Evolutionary conservation across 306 rosid species (phyloP), one percentile per base, ranked within the genome.

Genomic region (Lithocarpus polystachyus): DNA sequence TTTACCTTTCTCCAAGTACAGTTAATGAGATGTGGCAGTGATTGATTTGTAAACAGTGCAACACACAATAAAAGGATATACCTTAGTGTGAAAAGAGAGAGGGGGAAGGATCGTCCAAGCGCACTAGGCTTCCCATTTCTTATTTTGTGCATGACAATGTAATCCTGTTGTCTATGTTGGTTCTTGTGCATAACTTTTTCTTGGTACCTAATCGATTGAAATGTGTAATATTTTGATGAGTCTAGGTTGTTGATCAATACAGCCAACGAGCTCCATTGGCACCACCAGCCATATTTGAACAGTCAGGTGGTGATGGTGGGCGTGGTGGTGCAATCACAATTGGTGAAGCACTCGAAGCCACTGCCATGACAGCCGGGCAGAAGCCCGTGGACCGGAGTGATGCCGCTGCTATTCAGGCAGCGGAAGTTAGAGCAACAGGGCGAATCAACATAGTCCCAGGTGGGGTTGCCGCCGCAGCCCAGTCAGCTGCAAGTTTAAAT

Each of bases 321-420:
- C 31, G 17, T 26, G 75, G 79, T 0, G 62, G 73, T 17, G 86
- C 87, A 51, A 83, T 93, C 78, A 91, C 97, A 5, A 91, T 93
- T 1, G 98, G 93, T 0, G 92, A 93, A 81, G 97, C 98, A 72
- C 89, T 91, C 0, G 92, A 91, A 79, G 97, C 93, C 2, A 86
- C 94, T 0, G 89, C 85, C 18, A 2, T 87, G 29, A 82, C 97
- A 0, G 91, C 87, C 0, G 90, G 94, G 29, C 68, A 80, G 67
- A 89, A 93, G 75, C 79, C 89, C 0, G 92, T 88, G 59, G 94
- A 83, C 53, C 81, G 84, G 89, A 91, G 94, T 26, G 92, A 89
- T 3, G 94, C 91, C 0, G 97, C 97, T 0, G 97, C 98, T 0
- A 93, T 91, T 68, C 97, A 93, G 64, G 98, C 97, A 0, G 97